Base-by-base conservation (phyloP, 2,329 filamentous ascomycete genomes). In the Aspergillus latus region DNA sequence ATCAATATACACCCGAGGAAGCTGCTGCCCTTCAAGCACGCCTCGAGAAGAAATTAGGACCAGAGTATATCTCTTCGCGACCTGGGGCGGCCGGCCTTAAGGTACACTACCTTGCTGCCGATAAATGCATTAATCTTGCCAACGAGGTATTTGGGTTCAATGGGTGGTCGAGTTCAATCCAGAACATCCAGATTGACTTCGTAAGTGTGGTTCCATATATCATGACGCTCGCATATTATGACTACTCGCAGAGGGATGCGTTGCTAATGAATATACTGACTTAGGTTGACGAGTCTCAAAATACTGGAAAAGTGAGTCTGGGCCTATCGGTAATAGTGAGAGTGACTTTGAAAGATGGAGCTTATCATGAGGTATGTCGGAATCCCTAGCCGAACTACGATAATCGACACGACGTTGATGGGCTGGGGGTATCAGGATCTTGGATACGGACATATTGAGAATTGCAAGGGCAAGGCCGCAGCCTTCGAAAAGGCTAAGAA, bases 401-500 rank as follows among this genome's bases (percentile, higher is more conserved):
- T 29, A 6, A 26, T 49, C 30, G 29, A 9, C 34, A n/a, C 4
- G 39, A 8, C 32, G 40, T 15, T 51, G 13, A 50, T 5, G 11
- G 1, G 49, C 28, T 15, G 2, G 32, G 9, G 2, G 51, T 49
- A 11, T 7, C 55, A 84, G 82, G 94, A 99, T 70, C 88, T 97
- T 60, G 94, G 94, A 29, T 99, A 99, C 68, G 94, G 94, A 6
- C 90, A 94, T 64, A 96, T 96, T 65, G 93, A 97, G 73, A 99
- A 99, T 68, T 91, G 88, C 73, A 95, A 93, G 75, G 89, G 90
- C 54, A 99, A 99, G 76, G 93, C 92, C 2, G 88, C 90, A 50
- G 94, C 93, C 0, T 99, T 97, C 68, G 94, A 99, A 72, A 99
- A 99, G 76, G 92, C 94, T 1, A 99, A 97, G 79, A 99, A 99